phyloP scores from a whole-genome alignment of 345 rosid genomes.

The Orychophragmus violaceus region DNA sequence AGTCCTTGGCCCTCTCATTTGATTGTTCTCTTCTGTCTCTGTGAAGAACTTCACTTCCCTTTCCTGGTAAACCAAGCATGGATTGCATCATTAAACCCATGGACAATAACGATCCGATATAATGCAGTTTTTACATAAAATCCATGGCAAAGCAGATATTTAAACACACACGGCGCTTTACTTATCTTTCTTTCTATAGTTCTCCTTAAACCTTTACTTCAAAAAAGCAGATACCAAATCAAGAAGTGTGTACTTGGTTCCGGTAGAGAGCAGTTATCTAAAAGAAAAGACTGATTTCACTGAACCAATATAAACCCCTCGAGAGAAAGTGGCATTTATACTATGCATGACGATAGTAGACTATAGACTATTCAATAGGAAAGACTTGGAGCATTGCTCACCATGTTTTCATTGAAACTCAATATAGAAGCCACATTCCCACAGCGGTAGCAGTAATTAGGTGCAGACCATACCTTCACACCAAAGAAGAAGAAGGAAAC shows the following conservation, averaged over 20 bases:
- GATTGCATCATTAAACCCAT: not conserved
- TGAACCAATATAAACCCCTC: not conserved
- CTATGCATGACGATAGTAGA: not conserved
- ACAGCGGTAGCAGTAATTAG: slow-evolving; percentile 97
- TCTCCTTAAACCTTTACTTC: slow-evolving; percentile 1
- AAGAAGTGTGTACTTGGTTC: not conserved
- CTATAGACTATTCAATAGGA: not conserved
- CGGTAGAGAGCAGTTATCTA: not conserved
- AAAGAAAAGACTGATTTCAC: not conserved
- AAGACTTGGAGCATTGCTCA: slow-evolving; percentile 29
- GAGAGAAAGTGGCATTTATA: not conserved
- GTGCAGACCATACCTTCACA: slow-evolving; percentile 97
- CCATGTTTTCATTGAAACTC: slow-evolving; percentile 97
- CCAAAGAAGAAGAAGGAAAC: not conserved
- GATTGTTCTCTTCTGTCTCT: slow-evolving; percentile 97
- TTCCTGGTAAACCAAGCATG: slow-evolving; percentile 45
- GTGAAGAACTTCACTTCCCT: slow-evolving; percentile 97
- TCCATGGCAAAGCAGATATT: not conserved
- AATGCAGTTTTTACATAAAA: not conserved
- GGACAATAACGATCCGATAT: not conserved
- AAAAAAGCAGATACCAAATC: not conserved
- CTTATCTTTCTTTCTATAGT: not conserved
- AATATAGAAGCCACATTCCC: slow-evolving; percentile 98
- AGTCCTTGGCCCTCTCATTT: slow-evolving; percentile 98
- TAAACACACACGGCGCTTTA: not conserved